Conservation (phyloP, 2,329 filamentous ascomycete genomes). For the Aureobasidium sp. region DNA sequence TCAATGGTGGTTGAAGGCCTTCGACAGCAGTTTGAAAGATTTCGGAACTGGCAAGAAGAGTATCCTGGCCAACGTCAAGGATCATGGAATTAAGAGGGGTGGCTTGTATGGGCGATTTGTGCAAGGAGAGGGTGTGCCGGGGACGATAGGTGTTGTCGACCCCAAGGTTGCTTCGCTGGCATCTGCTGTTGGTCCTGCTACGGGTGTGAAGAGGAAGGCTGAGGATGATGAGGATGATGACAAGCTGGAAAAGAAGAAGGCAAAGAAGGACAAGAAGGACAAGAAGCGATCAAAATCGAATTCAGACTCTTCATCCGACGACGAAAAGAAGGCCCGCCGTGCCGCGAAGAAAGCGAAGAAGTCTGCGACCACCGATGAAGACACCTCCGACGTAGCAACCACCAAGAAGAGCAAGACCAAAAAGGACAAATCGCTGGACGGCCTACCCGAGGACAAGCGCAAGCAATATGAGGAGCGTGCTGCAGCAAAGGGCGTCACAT, state of each 20-base stretch:
- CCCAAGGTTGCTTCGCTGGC: slow-evolving; percentile 16
- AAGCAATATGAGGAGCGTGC: slow-evolving; percentile 28
- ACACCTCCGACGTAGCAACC: not conserved
- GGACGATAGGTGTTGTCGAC: slow-evolving; percentile 49
- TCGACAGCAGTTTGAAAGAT: slow-evolving; percentile 81
- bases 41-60: slow-evolving; percentile 57
- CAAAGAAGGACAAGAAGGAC: slow-evolving; percentile 20
- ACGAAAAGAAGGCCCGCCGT: slow-evolving; percentile 18
- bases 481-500: slow-evolving; percentile 27
- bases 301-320: slow-evolving; percentile 16
- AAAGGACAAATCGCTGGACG: slow-evolving; percentile 24
- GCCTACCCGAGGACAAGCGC: slow-evolving; percentile 25
- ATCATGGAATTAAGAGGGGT: slow-evolving; percentile 43
- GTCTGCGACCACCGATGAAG: not conserved
- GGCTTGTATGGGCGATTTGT: slow-evolving; percentile 80
- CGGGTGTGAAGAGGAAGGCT: slow-evolving; percentile 15
- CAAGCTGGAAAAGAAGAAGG: slow-evolving; percentile 11
- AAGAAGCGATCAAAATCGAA: slow-evolving; percentile 13
- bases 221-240: slow-evolving; percentile 15
- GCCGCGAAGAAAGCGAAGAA: slow-evolving; percentile 15
- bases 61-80: slow-evolving; percentile 40
- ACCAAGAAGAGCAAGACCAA: slow-evolving; percentile 11
- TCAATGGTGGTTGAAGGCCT: slow-evolving; percentile 96
- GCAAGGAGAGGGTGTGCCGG: slow-evolving; percentile 66
- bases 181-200: slow-evolving; percentile 2